Percentiles rank a stretch among this genome's conserved stretches.
Conservation (phyloP, 2,329 filamentous ascomycete species). For the Paecilomyces niveus region DNA sequence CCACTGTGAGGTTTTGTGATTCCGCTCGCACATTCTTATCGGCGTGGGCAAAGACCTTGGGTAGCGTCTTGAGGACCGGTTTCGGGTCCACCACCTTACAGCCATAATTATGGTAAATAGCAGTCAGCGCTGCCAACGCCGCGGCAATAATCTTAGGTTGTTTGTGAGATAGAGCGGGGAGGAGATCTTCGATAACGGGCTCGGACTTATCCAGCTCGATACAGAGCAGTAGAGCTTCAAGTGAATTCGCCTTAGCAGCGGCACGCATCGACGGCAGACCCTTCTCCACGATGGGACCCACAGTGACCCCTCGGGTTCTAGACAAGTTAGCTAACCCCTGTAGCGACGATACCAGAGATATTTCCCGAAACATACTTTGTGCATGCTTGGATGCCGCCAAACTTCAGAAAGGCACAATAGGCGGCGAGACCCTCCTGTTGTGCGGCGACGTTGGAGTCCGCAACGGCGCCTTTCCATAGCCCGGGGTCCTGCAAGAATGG, state of each 20-base stretch:
- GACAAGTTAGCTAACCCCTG: conserved; percentile 1
- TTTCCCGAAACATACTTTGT: conserved; percentile 46
- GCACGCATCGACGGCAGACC: conserved; percentile 80
- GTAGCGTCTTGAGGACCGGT: conserved; percentile 75
- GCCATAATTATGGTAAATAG: conserved; percentile 88
- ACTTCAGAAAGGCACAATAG: conserved; percentile 87
- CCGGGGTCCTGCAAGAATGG: conserved; percentile 79
- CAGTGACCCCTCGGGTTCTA: conserved; percentile 66
- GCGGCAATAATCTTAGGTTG: conserved; percentile 81
- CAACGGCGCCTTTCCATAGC: conserved; percentile 86
- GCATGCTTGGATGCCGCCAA: conserved; percentile 72
- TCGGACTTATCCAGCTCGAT: conserved; percentile 82
- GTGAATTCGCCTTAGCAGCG: conserved; percentile 76
- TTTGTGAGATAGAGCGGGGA: conserved; percentile 78
- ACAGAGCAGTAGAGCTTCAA: conserved; percentile 81
- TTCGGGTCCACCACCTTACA: conserved; percentile 94
- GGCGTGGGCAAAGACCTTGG: conserved; percentile 88
- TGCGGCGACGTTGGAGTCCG: conserved; percentile 92
- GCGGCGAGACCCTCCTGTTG: conserved; percentile 87
- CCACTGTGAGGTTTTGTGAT: conserved; percentile 82
- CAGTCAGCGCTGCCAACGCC: conserved; percentile 67
- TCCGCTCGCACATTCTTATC: conserved; percentile 98
- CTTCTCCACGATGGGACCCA: conserved; percentile 81
- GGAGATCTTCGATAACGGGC: conserved; percentile 81
- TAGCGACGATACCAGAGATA: not conserved